These are phyloP conservation scores for Colletotrichum sojae DNA, from an alignment of 2,329 filamentous ascomycete genomes.

Conservation along the genomic window DNA sequence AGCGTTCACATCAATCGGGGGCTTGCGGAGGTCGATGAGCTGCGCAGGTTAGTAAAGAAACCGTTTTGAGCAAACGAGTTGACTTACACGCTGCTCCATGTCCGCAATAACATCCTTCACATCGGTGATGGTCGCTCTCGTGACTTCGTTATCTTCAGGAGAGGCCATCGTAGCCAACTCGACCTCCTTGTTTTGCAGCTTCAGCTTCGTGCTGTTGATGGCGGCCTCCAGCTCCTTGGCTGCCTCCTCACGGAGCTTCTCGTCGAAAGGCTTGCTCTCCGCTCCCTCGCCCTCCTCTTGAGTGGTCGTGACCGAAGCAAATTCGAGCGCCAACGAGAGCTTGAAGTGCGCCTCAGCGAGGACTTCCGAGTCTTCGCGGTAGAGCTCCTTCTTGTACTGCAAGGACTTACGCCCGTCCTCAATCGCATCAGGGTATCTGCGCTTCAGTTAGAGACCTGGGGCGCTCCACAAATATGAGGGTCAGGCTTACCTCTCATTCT, in stretches of 20 bases:
- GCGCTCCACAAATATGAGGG: not conserved
- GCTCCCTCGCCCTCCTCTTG: constrained; percentile 64
- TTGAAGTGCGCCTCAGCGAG: constrained; percentile 97
- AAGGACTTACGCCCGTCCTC: constrained; percentile 85
- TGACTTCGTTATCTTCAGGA: constrained; percentile 76
- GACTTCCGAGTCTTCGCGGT: constrained; percentile 84
- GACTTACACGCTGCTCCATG: constrained; percentile 79
- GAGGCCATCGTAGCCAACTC: constrained; percentile 74
- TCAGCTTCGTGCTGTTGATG: constrained; percentile 79
- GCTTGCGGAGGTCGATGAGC: constrained; percentile 78
- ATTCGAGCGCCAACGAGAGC: constrained; percentile 93
- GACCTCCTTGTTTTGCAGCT: constrained; percentile 78
- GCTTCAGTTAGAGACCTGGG: constrained; percentile 15
- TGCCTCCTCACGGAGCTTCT: constrained; percentile 79
- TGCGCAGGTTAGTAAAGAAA: constrained; percentile 47
- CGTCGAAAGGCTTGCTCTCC: constrained; percentile 71
- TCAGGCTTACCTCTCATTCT: constrained; percentile 81
- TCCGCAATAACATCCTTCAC: constrained; percentile 84
- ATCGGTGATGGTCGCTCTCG: constrained; percentile 75
- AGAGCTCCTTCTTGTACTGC: constrained; percentile 83
- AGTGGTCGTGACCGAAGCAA: constrained; percentile 81
- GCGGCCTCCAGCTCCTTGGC: constrained; percentile 80
- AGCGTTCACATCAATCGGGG: constrained; percentile 70
- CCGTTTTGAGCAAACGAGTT: not conserved
- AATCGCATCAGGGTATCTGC: constrained; percentile 86